A percentile compares a stretch with the other conserved stretches of the same genome.
phyloP scores from a whole-genome alignment of 768 basidiomycete species.

The Naematelia encephala region DNA sequence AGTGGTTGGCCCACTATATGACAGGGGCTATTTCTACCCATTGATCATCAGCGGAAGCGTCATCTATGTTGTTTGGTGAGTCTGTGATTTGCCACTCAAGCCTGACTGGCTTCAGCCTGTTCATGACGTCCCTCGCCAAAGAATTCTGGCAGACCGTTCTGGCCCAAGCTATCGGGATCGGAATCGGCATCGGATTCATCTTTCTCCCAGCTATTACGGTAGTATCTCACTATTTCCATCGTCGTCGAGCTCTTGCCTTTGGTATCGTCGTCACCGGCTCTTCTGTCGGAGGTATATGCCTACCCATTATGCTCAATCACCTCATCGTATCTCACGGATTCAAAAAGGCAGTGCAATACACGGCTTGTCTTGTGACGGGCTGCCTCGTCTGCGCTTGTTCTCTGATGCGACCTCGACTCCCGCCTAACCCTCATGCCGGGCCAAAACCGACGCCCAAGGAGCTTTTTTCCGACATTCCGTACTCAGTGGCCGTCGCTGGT shows the following conservation, averaged over 20 bases:
- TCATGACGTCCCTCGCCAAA: slow-evolving; percentile 35
- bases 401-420: slow-evolving; percentile 16
- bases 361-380: slow-evolving; percentile 19
- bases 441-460: too few species aligned
- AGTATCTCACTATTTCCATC: slow-evolving; percentile 55
- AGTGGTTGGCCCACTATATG: slow-evolving; percentile 48
- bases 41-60: slow-evolving; percentile 26
- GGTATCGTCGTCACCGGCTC: slow-evolving; percentile 53
- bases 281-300: slow-evolving; percentile 43
- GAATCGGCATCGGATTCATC: slow-evolving; percentile 58
- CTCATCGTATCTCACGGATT: slow-evolving; percentile 26
- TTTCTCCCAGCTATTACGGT: slow-evolving; percentile 58
- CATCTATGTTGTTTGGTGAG: slow-evolving; percentile 29
- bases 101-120: slow-evolving; percentile 11
- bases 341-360: slow-evolving; percentile 24
- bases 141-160: slow-evolving; percentile 36
- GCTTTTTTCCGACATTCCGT: slow-evolving; percentile 16
- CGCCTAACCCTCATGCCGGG: too few species aligned
- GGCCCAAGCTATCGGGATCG: slow-evolving; percentile 35
- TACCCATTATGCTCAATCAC: slow-evolving; percentile 51
- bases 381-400: slow-evolving; percentile 18
- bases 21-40: slow-evolving; percentile 46
- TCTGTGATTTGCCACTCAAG: slow-evolving; percentile 3
- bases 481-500: slow-evolving; percentile 14
- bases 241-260: slow-evolving; percentile 54